phyloP scores from a whole-genome alignment of 23 red algal species.

The Cyanidiococcus yangmingshanensis region DNA sequence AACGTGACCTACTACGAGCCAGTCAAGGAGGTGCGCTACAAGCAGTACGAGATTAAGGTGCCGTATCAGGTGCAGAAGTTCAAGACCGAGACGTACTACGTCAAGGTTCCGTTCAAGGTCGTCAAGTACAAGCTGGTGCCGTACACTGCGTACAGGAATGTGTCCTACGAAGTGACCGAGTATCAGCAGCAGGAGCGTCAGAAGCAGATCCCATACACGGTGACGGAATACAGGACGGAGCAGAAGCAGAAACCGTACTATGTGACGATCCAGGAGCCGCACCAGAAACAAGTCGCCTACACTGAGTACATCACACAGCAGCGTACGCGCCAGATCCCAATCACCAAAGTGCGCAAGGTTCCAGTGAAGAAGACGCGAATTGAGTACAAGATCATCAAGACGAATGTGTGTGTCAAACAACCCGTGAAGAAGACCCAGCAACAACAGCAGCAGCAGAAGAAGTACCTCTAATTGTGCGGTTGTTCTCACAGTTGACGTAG shows the following conservation, averaged over 20 bases:
- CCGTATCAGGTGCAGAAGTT: slow-evolving; percentile 19
- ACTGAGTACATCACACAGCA: slow-evolving; percentile 18
- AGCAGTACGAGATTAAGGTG: slow-evolving; percentile 1
- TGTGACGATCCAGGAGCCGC: slow-evolving; percentile 6
- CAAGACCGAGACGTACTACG: slow-evolving; percentile 20
- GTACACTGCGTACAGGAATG: slow-evolving; percentile 17
- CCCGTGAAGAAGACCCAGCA: slow-evolving; percentile 14
- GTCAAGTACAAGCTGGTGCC: slow-evolving; percentile 20
- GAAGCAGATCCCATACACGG: slow-evolving; percentile 7
- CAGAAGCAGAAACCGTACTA: slow-evolving; percentile 19
- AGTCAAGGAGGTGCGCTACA: slow-evolving; percentile 10
- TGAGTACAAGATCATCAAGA: slow-evolving; percentile 12
- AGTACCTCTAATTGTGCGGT: no score
- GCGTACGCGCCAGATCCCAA: slow-evolving; percentile 3
- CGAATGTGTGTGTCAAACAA: background rate
- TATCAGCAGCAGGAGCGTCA: slow-evolving; percentile 12
- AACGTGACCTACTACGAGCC: slow-evolving; percentile 19
- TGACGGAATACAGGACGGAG: slow-evolving; percentile 10
- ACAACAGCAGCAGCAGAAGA: no score
- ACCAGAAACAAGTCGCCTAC: slow-evolving; percentile 6
- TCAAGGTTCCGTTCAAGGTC: slow-evolving; percentile 18
- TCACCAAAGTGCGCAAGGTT: slow-evolving; percentile 15
- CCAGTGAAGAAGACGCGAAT: slow-evolving; percentile 15
- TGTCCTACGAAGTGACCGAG: slow-evolving; percentile 16
- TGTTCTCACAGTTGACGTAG: no score